These are phyloP conservation scores for Phytophthora capsici DNA, from an alignment of 352 stramenopile genomes.

Conservation along the genomic window DNA sequence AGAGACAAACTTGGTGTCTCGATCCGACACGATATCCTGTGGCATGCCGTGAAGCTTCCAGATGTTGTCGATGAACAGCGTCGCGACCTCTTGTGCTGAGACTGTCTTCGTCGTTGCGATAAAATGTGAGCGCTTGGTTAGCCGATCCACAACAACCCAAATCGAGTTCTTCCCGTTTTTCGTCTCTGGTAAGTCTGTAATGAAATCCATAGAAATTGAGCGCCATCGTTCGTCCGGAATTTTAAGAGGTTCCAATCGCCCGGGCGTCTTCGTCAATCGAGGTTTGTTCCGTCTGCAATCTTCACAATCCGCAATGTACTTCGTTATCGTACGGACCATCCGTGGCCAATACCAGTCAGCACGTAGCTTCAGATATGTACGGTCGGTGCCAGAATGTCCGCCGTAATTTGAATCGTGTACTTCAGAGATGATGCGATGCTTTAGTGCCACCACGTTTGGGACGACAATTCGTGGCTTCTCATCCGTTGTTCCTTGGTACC, in stretches of 20 bases:
- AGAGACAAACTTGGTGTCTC: too few species aligned
- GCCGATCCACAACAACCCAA: neutral
- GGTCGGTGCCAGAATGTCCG: neutral
- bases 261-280: constrained; percentile 6
- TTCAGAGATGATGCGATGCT: constrained; percentile 7
- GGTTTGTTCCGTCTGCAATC: constrained; percentile 15
- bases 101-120: constrained; percentile 12
- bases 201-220: constrained; percentile 18
- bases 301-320: constrained; percentile 12
- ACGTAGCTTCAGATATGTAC: constrained; percentile 6
- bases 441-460: neutral
- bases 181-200: constrained; percentile 14
- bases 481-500: neutral
- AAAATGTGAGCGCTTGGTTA: constrained; percentile 6
- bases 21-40: too few species aligned
- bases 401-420: too few species aligned
- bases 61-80: constrained; percentile 10
- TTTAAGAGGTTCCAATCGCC: constrained; percentile 6
- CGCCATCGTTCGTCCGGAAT: constrained; percentile 18
- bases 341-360: constrained; percentile 7
- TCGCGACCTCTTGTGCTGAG: neutral
- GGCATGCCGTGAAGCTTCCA: constrained; percentile 2
- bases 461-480: neutral
- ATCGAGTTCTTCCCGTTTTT: neutral
- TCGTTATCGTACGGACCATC: constrained; percentile 1